Evolutionary conservation across 73 alveolate genomes (phyloP).

Genomic region (Paramecium caudatum): DNA sequence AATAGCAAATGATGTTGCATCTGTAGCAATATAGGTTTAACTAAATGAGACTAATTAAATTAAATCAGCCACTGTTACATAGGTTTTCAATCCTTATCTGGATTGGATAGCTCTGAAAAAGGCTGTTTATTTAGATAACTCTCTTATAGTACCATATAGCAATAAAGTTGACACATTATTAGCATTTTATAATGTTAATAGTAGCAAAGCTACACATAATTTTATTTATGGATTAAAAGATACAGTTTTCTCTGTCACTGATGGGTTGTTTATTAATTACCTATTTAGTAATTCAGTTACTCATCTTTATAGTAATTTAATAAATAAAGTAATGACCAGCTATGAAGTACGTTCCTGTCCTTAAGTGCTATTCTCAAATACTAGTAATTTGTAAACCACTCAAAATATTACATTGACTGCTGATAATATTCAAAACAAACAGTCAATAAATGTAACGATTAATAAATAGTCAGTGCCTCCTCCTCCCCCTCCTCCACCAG

Average conservation of each 20-base stretch:
- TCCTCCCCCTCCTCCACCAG: neutral
- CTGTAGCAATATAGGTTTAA: neutral
- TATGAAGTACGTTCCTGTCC: neutral
- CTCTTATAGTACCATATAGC: neutral
- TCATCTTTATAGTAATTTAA: neutral
- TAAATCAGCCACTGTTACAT: neutral
- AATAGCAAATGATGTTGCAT: constrained; percentile 34
- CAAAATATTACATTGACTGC: neutral
- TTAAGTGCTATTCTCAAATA: no score
- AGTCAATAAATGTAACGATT: neutral
- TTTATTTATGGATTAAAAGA: neutral
- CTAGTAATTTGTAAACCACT: neutral
- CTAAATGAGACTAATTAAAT: neutral
- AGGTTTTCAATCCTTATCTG: neutral
- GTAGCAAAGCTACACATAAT: neutral
- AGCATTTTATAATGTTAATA: neutral
- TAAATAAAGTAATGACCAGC: neutral
- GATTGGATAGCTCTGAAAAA: constrained; percentile 22
- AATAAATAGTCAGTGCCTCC: neutral
- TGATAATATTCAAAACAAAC: neutral
- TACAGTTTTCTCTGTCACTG: neutral
- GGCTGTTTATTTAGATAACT: neutral
- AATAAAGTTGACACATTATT: neutral
- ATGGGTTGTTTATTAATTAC: neutral
- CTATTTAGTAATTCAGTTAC: neutral